A percentile compares a stretch with the other conserved stretches of the same genome.
phyloP scores from a whole-genome alignment of 768 basidiomycete genomes.

The Ephemerocybe angulata region DNA sequence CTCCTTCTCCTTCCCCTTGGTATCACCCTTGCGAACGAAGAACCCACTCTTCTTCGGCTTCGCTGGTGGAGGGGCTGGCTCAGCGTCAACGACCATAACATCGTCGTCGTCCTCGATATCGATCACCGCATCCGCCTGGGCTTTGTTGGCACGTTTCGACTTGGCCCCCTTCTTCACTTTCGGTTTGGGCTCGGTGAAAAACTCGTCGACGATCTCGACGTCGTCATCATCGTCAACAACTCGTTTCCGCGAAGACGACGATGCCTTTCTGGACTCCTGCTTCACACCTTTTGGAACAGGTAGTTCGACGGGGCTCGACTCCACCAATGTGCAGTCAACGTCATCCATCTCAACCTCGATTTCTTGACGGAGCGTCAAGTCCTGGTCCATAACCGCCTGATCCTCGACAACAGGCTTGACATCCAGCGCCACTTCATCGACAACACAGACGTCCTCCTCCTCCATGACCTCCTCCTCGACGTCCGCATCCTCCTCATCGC shows the following conservation, averaged over 20 bases:
- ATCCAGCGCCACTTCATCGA: no score
- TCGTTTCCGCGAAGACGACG: no score
- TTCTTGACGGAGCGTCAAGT: neutral
- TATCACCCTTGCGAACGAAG: no score
- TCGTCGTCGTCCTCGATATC: neutral
- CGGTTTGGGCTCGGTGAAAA: no score
- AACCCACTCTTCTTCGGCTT: neutral
- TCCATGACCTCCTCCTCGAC: neutral
- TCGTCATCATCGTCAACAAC: neutral
- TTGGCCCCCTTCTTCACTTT: neutral
- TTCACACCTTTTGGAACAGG: no score
- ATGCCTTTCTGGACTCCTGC: neutral
- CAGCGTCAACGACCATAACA: neutral
- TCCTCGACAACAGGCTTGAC: no score
- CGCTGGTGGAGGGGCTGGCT: neutral
- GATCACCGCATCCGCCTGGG: no score
- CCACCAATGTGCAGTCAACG: neutral
- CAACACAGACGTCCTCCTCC: neutral
- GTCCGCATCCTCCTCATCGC: slow-evolving; percentile 12
- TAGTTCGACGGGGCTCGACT: neutral
- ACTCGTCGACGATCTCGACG: neutral
- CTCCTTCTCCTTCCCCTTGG: neutral
- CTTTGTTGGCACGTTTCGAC: no score
- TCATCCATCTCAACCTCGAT: neutral
- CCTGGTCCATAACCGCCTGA: neutral